Evolutionary conservation across 192 early-diverging fungal genomes (phyloP), one percentile per base, ranked within the genome.

Genomic region (Backusella macrospora): DNA sequence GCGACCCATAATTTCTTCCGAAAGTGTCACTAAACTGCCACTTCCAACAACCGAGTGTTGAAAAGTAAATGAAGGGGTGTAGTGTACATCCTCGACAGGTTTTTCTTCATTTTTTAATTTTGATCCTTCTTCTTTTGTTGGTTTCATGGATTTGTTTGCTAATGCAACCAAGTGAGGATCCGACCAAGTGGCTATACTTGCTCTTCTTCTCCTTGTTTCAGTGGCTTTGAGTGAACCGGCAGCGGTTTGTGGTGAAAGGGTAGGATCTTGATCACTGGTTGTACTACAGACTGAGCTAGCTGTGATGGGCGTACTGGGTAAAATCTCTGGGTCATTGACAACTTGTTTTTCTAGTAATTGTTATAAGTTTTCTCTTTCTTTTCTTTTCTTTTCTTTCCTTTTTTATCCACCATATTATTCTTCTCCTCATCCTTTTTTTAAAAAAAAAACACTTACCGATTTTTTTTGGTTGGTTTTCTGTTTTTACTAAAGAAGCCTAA

Each of bases 121-220:
- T 1, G 67, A 23, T 46, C 18, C 43, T 6, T 68, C 67, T 10
- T 47, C 67, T 14, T 47, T 42, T 44, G 45, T 21, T 14, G 42
- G 42, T 18, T 68, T 45, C 21, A 68, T 47, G 0, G 21, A 23
- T 15, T 26, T 78, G 34, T 92, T 86, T 8, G 90, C 91, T 55
- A 93, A 77, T 68, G 90, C 86, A 70, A 90, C 76, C 5, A 95
- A 74, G 12, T 86, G 76, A 48, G 90, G 88, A 68, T 95, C 92
- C 0, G 88, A 81, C 93, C 93, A 95, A 2, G 94, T 92, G 4
- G 93, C 93, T 7, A 95, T 91, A 62, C 90, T 92, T 23, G 83
- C 89, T 18, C 92, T 78, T 47, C 93, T 55, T 44, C 77, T 76
- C 45, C 78, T 74, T 0, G 75, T 81, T 15, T 68, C 81, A n/a